A percentile compares a stretch with the other conserved stretches of the same genome.
Evolutionary conservation across 805 yeast genomes (phyloP).

Genomic region (Saccharomycopsis capsularis): DNA sequence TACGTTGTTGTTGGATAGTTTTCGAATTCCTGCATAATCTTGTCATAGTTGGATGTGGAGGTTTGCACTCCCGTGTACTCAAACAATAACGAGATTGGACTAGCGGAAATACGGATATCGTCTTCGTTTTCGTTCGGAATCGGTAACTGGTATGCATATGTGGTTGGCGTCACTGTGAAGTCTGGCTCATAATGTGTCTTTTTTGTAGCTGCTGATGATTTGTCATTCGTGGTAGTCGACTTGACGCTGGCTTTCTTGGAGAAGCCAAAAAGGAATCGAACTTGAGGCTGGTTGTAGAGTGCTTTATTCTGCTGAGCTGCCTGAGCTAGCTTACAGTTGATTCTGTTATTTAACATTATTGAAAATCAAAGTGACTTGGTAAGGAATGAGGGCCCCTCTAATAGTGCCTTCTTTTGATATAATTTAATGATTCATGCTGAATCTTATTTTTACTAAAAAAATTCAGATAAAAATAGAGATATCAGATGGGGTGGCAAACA

Average conservation of each 20-base stretch:
- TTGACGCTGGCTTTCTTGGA: background rate
- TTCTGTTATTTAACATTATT: too few relatives aligned
- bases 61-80: constrained; percentile 34
- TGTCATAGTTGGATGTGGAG: constrained; percentile 25
- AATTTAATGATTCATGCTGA: too few relatives aligned
- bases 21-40: constrained; percentile 33
- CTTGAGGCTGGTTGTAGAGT: background rate
- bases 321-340: background rate
- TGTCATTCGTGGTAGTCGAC: background rate
- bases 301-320: background rate
- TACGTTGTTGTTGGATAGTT: constrained; percentile 38
- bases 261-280: background rate
- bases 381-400: too few relatives aligned
- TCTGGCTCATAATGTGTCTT: constrained; percentile 18
- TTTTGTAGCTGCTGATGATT: background rate
- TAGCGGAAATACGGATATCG: constrained; percentile 21
- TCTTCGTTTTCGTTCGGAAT: constrained; percentile 2
- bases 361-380: too few relatives aligned
- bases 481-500: too few relatives aligned
- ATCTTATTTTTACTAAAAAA: too few relatives aligned
- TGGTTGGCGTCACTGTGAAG: constrained; percentile 24
- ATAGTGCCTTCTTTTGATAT: too few relatives aligned
- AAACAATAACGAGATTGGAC: constrained; percentile 17
- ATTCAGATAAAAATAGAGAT: too few relatives aligned
- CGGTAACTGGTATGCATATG: constrained; percentile 22